Conservation (phyloP, 345 rosid species). For the Boechera retrofracta region DNA sequence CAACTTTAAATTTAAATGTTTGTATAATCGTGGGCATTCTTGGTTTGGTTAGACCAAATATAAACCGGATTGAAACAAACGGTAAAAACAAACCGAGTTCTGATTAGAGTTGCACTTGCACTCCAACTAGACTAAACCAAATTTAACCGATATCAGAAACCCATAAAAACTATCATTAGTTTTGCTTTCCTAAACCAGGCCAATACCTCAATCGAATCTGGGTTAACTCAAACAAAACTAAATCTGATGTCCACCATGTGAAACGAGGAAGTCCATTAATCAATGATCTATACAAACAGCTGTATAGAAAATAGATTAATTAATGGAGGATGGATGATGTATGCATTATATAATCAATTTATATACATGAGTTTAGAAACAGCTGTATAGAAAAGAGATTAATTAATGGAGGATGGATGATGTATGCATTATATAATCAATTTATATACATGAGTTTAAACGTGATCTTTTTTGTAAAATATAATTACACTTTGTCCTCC, state of each 20-base stretch:
- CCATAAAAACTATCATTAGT: background rate
- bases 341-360: background rate
- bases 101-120: background rate
- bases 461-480: constrained; percentile 1
- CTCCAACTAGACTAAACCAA: background rate
- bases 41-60: constrained; percentile 10
- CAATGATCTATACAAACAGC: constrained; percentile 13
- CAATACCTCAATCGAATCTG: background rate
- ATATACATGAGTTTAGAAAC: constrained; percentile 2
- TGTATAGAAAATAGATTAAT: background rate
- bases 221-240: background rate
- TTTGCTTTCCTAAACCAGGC: background rate
- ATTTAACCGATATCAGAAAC: background rate
- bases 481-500: background rate
- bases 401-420: background rate
- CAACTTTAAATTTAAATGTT: constrained; percentile 23
- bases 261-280: constrained; percentile 30
- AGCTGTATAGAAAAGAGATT: background rate
- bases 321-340: background rate
- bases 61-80: background rate
- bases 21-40: background rate
- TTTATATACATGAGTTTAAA: background rate
- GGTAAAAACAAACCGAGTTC: background rate
- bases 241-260: constrained; percentile 11
- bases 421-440: background rate